Base-by-base conservation (phyloP, 768 basidiomycete species). In the Harrya chromipes region DNA sequence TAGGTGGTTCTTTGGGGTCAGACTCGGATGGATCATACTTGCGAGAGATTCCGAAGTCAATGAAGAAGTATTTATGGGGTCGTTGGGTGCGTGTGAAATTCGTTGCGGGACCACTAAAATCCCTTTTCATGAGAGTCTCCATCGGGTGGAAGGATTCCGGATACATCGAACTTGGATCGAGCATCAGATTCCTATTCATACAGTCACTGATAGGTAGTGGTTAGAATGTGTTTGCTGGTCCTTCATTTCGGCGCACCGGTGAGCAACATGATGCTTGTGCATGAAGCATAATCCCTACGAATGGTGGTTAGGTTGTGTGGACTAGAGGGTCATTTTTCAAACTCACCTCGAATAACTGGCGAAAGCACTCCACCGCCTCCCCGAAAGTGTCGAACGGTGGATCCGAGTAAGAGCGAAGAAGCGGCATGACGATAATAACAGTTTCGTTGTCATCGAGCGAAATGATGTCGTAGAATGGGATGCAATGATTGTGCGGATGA, bases 21-120 rank as follows among this genome's bases (percentile, higher is more conserved):
- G 0, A 68, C 63, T 20, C 24, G 8, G 46, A 39, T 11, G 5
- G 1, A 8, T 50, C 54, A 29, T 65, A 73, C 13, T 46, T 57
- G 3, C 60, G 54, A 8, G 72, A 70, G 4, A 72, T 40, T 4
- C 69, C 70, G 17, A 72, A 70, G 49, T 71, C 70, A 47, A 48
- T 48, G 16, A 41, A 27, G 7, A 42, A 21, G 5, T 57, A 58
- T 44, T 31, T 56, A 1, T 54, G 58, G 0, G 72, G 66, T 6
- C 55, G 52, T 21, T 53, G 34, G 8, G 50, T 56, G 0, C 56
- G 47, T 16, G 38, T 57, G 27, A 27, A 27, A 27, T 12, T 21
- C n/a, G 36, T 44, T 61, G 27, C 62, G 56, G 4, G 63, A 65
- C 64, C 57, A 3, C 46, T 54, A 21, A 53, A 53, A 21, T 71